Evolutionary conservation across 164 flowering plant species (phyloP).

Genomic region (Buxus sempervirens): DNA sequence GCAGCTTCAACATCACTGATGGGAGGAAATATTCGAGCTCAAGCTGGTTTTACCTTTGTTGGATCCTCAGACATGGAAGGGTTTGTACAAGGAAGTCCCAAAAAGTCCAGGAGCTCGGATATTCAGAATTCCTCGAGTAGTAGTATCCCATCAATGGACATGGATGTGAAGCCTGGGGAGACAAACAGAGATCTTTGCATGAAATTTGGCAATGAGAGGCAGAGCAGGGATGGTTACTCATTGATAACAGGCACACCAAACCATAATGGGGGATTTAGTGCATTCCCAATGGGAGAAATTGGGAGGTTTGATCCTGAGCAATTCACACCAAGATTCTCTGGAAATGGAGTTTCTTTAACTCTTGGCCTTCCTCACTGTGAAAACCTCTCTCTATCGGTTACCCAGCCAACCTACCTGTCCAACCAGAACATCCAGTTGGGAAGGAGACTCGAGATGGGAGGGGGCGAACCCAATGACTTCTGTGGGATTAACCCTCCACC

Average conservation of each 20-base stretch:
- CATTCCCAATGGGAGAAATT: constrained; percentile 64
- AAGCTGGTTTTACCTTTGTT: constrained; percentile 54
- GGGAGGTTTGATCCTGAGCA: constrained; percentile 67
- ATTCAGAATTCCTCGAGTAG: constrained; percentile 31
- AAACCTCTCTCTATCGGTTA: constrained; percentile 54
- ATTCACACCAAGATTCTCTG: constrained; percentile 57
- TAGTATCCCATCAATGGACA: constrained; percentile 34
- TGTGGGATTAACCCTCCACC: constrained; percentile 45
- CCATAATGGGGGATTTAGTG: constrained; percentile 61
- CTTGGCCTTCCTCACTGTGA: constrained; percentile 86
- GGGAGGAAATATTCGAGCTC: constrained; percentile 29
- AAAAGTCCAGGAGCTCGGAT: constrained; percentile 52
- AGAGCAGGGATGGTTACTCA: constrained; percentile 51
- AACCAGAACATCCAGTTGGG: constrained; percentile 63
- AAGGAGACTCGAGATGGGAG: constrained; percentile 46
- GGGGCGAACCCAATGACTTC: constrained; percentile 44
- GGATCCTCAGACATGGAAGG: constrained; percentile 58
- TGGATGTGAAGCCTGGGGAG: constrained; percentile 42
- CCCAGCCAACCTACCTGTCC: constrained; percentile 60
- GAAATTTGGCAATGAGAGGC: constrained; percentile 56
- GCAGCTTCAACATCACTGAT: constrained; percentile 35
- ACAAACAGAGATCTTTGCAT: constrained; percentile 34
- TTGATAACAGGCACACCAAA: constrained; percentile 45
- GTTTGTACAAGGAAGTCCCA: constrained; percentile 51
- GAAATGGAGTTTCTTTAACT: constrained; percentile 79